These are phyloP conservation scores for Alternaria sp. DNA, from an alignment of 2,329 filamentous ascomycete genomes.

Conservation along the genomic window DNA sequence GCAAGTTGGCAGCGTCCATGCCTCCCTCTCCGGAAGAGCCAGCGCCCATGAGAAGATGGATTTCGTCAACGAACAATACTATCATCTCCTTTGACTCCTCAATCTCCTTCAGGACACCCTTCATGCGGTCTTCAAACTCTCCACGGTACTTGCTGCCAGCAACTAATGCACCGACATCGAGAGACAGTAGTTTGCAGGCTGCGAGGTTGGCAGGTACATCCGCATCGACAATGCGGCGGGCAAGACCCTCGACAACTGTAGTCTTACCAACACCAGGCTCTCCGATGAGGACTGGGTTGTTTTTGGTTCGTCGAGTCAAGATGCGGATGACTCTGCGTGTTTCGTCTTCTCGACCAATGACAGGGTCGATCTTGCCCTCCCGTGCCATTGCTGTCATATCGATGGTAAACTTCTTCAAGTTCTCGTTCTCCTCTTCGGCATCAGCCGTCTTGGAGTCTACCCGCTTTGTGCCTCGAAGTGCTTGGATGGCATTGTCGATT, in stretches of 20 bases:
- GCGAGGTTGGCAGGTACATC: conserved; percentile 97
- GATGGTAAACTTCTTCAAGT: conserved; percentile 96
- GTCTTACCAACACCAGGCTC: conserved; percentile 99
- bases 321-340: conserved; percentile 93
- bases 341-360: conserved; percentile 96
- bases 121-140: conserved; percentile 99
- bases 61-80: conserved; percentile 97
- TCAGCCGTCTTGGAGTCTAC: conserved; percentile 98
- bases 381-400: conserved; percentile 97
- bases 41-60: conserved; percentile 97
- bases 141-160: conserved; percentile 98
- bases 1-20: conserved; percentile 97
- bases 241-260: conserved; percentile 94
- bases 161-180: conserved; percentile 94
- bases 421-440: conserved; percentile 90
- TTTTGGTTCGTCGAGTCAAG: conserved; percentile 92
- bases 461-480: conserved; percentile 89
- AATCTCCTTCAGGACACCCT: conserved; percentile 97
- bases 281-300: conserved; percentile 97
- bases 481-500: conserved; percentile 86
- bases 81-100: conserved; percentile 95
- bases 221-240: conserved; percentile 93
- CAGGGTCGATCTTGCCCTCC: conserved; percentile 97
- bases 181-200: conserved; percentile 89
- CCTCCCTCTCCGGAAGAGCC: conserved; percentile 94